phyloP scores from a whole-genome alignment of 441 rosid species.

The Biscutella laevigata region DNA sequence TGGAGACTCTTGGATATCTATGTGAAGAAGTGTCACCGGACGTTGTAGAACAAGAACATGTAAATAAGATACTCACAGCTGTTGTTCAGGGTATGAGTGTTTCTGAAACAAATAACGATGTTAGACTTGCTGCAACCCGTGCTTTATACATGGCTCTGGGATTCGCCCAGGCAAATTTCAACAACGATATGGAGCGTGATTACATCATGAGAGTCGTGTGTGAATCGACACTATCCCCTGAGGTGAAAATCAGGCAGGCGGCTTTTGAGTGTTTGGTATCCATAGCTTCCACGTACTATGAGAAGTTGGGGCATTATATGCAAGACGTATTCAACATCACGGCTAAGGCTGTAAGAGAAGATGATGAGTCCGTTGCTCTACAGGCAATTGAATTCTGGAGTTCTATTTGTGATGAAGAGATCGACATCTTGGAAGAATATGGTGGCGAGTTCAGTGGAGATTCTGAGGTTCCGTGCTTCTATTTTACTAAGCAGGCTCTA shows the following conservation, averaged over 20 bases:
- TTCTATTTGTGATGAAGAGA: constrained; percentile 72
- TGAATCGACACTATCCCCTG: constrained; percentile 58
- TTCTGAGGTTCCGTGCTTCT: constrained; percentile 56
- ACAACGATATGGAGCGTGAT: constrained; percentile 68
- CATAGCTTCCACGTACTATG: constrained; percentile 68
- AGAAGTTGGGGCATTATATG: constrained; percentile 54
- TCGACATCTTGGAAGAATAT: constrained; percentile 67
- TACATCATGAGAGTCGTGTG: constrained; percentile 70
- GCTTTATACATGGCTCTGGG: constrained; percentile 62
- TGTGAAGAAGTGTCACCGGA: constrained; percentile 70
- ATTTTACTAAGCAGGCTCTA: constrained; percentile 68
- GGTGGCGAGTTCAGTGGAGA: constrained; percentile 48
- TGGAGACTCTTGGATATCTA: constrained; percentile 66
- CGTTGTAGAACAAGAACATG: constrained; percentile 51
- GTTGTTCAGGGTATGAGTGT: constrained; percentile 75
- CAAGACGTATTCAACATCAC: constrained; percentile 60
- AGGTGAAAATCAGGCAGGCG: constrained; percentile 62
- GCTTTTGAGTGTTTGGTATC: constrained; percentile 76
- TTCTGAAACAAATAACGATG: constrained; percentile 53
- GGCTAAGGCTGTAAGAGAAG: constrained; percentile 60
- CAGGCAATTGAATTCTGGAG: constrained; percentile 79
- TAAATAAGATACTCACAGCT: constrained; percentile 65
- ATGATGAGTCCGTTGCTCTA: constrained; percentile 64
- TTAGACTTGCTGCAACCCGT: constrained; percentile 67
- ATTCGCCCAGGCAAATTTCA: constrained; percentile 69